Percentiles rank a stretch among this genome's conserved stretches.
Evolutionary conservation across 2,329 filamentous ascomycete species (phyloP).

Genomic region (Pochonia chlamydosporia): DNA sequence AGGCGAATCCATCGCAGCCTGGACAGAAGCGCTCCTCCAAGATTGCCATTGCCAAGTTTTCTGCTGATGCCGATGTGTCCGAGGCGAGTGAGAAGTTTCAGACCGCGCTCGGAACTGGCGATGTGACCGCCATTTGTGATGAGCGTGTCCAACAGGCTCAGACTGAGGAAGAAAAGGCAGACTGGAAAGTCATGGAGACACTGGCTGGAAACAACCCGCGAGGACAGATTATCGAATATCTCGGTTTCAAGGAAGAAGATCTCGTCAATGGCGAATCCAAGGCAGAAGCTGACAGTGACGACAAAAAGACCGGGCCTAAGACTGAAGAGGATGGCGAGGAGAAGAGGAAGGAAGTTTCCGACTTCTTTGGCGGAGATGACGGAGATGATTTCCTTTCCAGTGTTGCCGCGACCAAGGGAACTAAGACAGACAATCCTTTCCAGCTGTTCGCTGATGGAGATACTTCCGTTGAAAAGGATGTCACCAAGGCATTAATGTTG

Average conservation of each 20-base stretch:
- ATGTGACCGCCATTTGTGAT: conserved; percentile 74
- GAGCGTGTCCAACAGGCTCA: conserved; percentile 68
- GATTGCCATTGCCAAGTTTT: conserved; percentile 80
- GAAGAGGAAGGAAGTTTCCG: conserved; percentile 61
- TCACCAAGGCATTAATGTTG: conserved; percentile 82
- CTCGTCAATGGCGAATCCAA: conserved; percentile 42
- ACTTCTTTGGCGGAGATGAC: conserved; percentile 69
- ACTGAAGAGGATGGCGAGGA: conserved; percentile 27
- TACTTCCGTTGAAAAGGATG: conserved; percentile 73
- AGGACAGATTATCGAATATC: conserved; percentile 77
- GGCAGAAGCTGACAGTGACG: conserved; percentile 17
- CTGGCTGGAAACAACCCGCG: conserved; percentile 81
- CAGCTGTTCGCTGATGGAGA: conserved; percentile 81
- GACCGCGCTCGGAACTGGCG: conserved; percentile 68
- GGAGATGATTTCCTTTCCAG: conserved; percentile 83
- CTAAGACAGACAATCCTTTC: conserved; percentile 92
- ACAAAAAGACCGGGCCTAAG: conserved; percentile 22
- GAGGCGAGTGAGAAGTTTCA: conserved; percentile 83
- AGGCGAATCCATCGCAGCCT: conserved; percentile 49
- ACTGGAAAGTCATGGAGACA: conserved; percentile 93
- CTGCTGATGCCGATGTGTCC: conserved; percentile 80
- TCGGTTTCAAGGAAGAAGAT: conserved; percentile 73
- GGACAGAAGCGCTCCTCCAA: conserved; percentile 67
- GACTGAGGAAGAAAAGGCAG: conserved; percentile 86
- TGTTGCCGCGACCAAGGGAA: conserved; percentile 80